These are phyloP conservation scores for Pichia heedii DNA, from an alignment of 805 yeast genomes.

Conservation along the genomic window DNA sequence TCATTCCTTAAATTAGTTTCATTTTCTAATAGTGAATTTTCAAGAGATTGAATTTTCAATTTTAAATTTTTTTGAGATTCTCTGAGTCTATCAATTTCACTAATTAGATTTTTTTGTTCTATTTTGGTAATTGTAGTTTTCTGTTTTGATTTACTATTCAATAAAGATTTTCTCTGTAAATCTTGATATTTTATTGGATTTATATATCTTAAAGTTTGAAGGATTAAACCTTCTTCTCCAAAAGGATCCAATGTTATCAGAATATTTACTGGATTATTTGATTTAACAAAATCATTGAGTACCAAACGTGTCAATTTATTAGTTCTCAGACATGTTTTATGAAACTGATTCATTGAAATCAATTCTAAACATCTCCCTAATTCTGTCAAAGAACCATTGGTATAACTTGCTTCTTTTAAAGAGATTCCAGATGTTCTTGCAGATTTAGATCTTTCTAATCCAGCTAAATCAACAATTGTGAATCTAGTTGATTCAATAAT, in stretches of 20 bases:
- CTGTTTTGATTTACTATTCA: background rate
- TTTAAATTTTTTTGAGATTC: conserved; percentile 15
- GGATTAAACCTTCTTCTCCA: conserved; percentile 28
- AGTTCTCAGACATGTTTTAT: conserved; percentile 36
- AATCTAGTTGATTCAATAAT: conserved; percentile 28
- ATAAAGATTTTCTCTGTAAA: conserved; percentile 16
- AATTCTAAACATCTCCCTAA: conserved; percentile 40
- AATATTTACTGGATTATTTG: conserved; percentile 25
- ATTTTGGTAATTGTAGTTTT: background rate
- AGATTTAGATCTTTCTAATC: conserved; percentile 40
- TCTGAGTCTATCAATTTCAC: conserved; percentile 23
- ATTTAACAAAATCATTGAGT: conserved; percentile 34
- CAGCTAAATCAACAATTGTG: conserved; percentile 43
- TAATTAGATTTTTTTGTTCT: conserved; percentile 16
- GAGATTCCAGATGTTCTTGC: conserved; percentile 38
- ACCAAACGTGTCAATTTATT: conserved; percentile 41
- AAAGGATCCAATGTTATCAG: conserved; percentile 32
- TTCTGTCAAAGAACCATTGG: conserved; percentile 41
- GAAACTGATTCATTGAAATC: conserved; percentile 30
- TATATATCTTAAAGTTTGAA: conserved; percentile 25
- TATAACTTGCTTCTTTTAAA: conserved; percentile 38
- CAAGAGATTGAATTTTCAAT: conserved; percentile 17
- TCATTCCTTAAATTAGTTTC: conserved; percentile 25
- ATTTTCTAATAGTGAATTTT: conserved; percentile 18
- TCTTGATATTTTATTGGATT: conserved; percentile 24